phyloP scores from a whole-genome alignment of 192 early-diverging fungal genomes.

The Spinellus fusiger region DNA sequence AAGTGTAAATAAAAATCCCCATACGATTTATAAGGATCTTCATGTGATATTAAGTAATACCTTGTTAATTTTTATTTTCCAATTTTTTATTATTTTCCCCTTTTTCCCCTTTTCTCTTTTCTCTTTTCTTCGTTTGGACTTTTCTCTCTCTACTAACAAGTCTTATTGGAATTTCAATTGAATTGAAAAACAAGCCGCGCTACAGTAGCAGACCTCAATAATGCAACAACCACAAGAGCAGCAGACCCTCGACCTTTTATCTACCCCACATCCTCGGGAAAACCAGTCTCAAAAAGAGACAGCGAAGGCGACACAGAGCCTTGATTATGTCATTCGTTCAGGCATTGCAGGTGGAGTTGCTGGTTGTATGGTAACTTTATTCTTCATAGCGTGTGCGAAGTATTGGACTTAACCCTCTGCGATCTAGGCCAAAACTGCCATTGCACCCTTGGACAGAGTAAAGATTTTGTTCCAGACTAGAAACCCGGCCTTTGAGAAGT shows the following conservation, averaged over 20 bases:
- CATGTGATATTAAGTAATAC: neutral
- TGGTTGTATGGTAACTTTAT: conserved; percentile 36
- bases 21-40: neutral
- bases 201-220: too few relatives aligned
- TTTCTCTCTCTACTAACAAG: too few relatives aligned
- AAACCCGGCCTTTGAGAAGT: conserved; percentile 63
- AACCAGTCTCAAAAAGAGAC: neutral
- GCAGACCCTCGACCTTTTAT: neutral
- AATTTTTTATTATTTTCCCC: neutral
- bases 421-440: conserved; percentile 64
- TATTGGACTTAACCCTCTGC: neutral
- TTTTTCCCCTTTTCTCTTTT: too few relatives aligned
- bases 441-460: conserved; percentile 80
- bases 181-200: neutral
- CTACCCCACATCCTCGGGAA: neutral
- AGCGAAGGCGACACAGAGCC: conserved; percentile 13
- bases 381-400: neutral
- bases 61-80: neutral
- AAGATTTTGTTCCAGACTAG: conserved; percentile 84
- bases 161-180: too few relatives aligned
- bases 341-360: conserved; percentile 48
- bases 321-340: conserved; percentile 42
- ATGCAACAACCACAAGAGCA: neutral
- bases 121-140: too few relatives aligned
- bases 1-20: neutral